Base-by-base conservation (phyloP, 306 rosid genomes). In the Prinsepia uniflora region DNA sequence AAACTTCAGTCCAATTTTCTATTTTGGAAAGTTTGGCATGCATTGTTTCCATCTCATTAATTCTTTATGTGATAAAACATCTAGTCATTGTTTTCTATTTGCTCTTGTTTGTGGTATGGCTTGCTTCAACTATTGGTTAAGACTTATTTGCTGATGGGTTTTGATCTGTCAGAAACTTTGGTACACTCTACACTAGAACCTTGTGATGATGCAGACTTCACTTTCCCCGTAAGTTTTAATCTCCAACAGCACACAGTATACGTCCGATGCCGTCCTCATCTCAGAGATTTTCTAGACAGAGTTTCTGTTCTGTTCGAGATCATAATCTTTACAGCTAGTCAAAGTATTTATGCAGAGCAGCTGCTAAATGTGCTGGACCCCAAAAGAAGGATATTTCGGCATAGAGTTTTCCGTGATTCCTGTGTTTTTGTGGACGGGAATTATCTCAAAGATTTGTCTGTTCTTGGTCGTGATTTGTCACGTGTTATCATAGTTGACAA, bases 201-300 rank as follows among this genome's bases (percentile, higher is more conserved):
- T 75, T 95, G 99, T 80, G 90, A 79, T 19, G 96, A 91, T 67
- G 89, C 90, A 59, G 96, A 95, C 83, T 95, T 95, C 84, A 85
- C 97, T 39, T 95, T 95, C 74, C 88, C 96, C 5, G 97, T 95
- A 77, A 87, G 87, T 86, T 89, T 95, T 82, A 89, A 95, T 69
- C 79, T 73, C 48, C 96, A 95, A 84, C 85, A 95, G 80, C 97
- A 91, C 73, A 87, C 80, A 67, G 97, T 95, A 80, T 89, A 89
- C 65, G 99, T 95, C 39, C 96, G 99, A 62, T 91, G 99, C 79
- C 97, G 97, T 44, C 99, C 99, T 75, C 82, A 95, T 84, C 99
- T 95, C 65, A 82, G 83, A 77, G 96, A 87, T 60, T 95, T 95
- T 82, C 82, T 94, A 63, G 92, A 90, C 65, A 83, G 84, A 54